Percentiles rank a stretch among this genome's conserved stretches.
These are phyloP conservation scores for Penicillium sp. DNA, from an alignment of 2,329 filamentous ascomycete genomes.

Conservation along the genomic window DNA sequence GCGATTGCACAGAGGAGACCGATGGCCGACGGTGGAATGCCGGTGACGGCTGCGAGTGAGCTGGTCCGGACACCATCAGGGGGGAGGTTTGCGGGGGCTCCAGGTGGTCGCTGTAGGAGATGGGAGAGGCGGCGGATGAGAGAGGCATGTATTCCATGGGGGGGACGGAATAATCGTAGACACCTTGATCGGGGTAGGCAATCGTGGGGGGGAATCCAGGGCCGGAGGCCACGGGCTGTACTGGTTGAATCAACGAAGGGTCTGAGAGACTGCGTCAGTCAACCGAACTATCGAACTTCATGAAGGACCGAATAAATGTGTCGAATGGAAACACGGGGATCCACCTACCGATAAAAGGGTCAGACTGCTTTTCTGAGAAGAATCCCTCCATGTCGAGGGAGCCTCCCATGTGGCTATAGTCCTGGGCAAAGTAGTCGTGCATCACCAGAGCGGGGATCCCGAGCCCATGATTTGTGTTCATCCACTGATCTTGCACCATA, in stretches of 20 bases:
- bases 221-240: constrained; percentile 39
- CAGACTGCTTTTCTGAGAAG: constrained; percentile 40
- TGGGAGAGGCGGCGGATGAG: constrained; percentile 34
- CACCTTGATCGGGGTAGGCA: constrained; percentile 31
- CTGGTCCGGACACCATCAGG: constrained; percentile 53
- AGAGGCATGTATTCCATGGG: constrained; percentile 27
- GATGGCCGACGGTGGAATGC: constrained; percentile 58
- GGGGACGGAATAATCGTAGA: constrained; percentile 20
- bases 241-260: constrained; percentile 54
- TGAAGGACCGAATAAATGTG: too few relatives aligned
- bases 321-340: not conserved
- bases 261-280: constrained; percentile 37
- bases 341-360: constrained; percentile 31
- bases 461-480: constrained; percentile 47
- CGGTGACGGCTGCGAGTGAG: constrained; percentile 47
- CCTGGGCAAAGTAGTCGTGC: constrained; percentile 52
- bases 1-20: constrained; percentile 64
- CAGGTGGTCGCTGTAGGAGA: constrained; percentile 25
- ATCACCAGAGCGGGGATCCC: constrained; percentile 60
- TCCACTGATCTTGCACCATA: constrained; percentile 56
- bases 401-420: constrained; percentile 38
- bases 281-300: not conserved
- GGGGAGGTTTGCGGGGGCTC: constrained; percentile 50
- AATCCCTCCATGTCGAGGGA: constrained; percentile 41
- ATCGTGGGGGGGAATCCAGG: constrained; percentile 26